phyloP scores from a whole-genome alignment of 805 yeast species.

The Wickerhamomyces canadensis region DNA sequence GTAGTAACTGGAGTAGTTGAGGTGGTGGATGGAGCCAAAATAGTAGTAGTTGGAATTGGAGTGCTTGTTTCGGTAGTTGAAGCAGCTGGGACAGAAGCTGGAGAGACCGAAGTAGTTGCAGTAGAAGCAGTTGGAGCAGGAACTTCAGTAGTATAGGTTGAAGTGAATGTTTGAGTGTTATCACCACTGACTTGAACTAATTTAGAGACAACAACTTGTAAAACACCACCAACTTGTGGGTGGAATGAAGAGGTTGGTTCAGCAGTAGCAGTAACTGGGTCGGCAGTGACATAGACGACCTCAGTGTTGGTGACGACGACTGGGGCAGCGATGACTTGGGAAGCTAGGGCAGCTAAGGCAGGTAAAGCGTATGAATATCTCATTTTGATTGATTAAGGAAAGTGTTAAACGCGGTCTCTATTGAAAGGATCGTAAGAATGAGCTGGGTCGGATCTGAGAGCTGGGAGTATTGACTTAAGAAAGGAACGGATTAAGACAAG shows the following conservation, averaged over 20 bases:
- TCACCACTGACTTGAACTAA: constrained; percentile 17
- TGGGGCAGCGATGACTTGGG: constrained; percentile 23
- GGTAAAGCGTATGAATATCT: constrained; percentile 19
- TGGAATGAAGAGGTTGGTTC: constrained; percentile 12
- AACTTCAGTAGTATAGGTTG: constrained; percentile 16
- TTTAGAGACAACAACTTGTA: constrained; percentile 21
- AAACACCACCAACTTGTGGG: constrained; percentile 18
- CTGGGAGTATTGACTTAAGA: too few species aligned
- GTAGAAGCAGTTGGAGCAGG: neutral
- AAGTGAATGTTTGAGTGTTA: constrained; percentile 16
- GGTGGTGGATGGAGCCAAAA: constrained; percentile 15
- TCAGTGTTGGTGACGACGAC: constrained; percentile 23
- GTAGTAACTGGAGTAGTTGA: constrained; percentile 12
- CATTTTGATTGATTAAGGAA: too few species aligned
- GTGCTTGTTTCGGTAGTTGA: constrained; percentile 1
- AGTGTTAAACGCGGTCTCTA: too few species aligned
- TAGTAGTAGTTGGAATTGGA: constrained; percentile 1
- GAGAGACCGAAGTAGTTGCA: neutral
- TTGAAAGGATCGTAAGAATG: too few species aligned
- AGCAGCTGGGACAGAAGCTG: constrained; percentile 2
- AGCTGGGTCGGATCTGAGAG: too few species aligned
- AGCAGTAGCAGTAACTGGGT: constrained; percentile 13
- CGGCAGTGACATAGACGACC: constrained; percentile 22
- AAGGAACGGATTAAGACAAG: too few species aligned
- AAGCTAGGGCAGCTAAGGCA: constrained; percentile 18